phyloP scores from a whole-genome alignment of 352 stramenopile species.

The Thalassiosira sp. region DNA sequence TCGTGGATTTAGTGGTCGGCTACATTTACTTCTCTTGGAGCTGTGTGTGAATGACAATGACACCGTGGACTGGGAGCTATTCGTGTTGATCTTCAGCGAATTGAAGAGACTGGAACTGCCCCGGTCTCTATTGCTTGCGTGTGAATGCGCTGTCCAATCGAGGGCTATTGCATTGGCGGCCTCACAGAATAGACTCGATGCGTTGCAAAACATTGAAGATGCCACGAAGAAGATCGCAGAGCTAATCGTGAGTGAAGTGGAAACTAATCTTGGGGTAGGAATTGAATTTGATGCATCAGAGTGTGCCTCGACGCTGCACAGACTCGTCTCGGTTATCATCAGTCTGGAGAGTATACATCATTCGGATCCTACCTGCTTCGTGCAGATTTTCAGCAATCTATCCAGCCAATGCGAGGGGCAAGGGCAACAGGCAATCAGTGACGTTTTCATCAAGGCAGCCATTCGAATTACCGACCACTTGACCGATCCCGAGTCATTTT shows the following conservation, averaged over 20 bases:
- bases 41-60: conserved; percentile 69
- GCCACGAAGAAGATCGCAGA: conserved; percentile 29
- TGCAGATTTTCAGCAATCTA: conserved; percentile 26
- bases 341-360: conserved; percentile 6
- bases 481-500: conserved; percentile 32
- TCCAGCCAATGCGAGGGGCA: conserved; percentile 15
- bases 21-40: conserved; percentile 79
- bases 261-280: conserved; percentile 19
- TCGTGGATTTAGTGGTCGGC: conserved; percentile 57
- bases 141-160: conserved; percentile 59
- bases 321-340: conserved; percentile 41
- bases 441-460: conserved; percentile 32
- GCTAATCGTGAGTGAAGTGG: conserved; percentile 38
- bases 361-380: conserved; percentile 30
- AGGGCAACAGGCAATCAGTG: conserved; percentile 11
- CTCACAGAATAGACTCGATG: conserved; percentile 23
- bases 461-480: conserved; percentile 41
- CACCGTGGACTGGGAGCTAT: conserved; percentile 62
- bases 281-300: conserved; percentile 38
- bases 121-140: conserved; percentile 65
- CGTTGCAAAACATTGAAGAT: conserved; percentile 39
- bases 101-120: conserved; percentile 58
- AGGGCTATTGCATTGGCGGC: conserved; percentile 35
- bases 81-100: conserved; percentile 66
- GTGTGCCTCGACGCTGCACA: conserved; percentile 42